phyloP scores from a whole-genome alignment of 371 early-diverging fungal species.

The Mortierella sp. region DNA sequence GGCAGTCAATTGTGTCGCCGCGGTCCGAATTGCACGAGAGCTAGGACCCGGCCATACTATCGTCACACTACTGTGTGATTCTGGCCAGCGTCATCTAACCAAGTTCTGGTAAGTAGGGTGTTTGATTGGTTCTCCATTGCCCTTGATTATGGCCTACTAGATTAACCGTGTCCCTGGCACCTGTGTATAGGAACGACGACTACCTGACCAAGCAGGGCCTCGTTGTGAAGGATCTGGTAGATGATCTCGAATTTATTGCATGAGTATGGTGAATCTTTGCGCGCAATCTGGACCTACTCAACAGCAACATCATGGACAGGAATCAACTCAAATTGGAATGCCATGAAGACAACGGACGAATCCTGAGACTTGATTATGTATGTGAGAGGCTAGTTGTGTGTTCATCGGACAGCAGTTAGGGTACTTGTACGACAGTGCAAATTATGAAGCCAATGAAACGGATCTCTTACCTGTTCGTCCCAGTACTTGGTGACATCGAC shows the following conservation, averaged over 20 bases:
- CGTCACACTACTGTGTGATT: conserved; percentile 87
- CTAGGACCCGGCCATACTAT: conserved; percentile 84
- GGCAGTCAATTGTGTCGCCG: conserved; percentile 93
- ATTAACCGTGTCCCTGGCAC: not conserved
- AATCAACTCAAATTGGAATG: conserved; percentile 66
- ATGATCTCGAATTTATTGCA: conserved; percentile 42
- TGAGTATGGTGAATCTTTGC: not conserved
- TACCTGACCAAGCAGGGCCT: conserved; percentile 43
- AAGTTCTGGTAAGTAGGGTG: conserved; percentile 78
- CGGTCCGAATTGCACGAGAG: conserved; percentile 75
- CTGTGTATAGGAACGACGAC: conserved; percentile 41
- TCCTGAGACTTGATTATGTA: conserved; percentile 65
- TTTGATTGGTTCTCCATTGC: too few relatives aligned
- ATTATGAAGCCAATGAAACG: too few relatives aligned
- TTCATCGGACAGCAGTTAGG: not conserved
- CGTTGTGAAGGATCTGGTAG: conserved; percentile 42
- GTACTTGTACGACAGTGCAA: not conserved
- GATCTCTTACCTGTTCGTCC: conserved; percentile 68
- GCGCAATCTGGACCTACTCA: conserved; percentile 6
- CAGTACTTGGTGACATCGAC: conserved; percentile 68
- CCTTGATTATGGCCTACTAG: not conserved
- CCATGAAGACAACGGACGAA: conserved; percentile 61
- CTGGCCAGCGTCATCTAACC: conserved; percentile 85
- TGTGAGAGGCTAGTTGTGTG: conserved; percentile 60
- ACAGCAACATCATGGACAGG: conserved; percentile 40